A percentile compares a stretch with the other conserved stretches of the same genome.
Evolutionary conservation across 768 basidiomycete species (phyloP).

Genomic region (Mycena filopes): DNA sequence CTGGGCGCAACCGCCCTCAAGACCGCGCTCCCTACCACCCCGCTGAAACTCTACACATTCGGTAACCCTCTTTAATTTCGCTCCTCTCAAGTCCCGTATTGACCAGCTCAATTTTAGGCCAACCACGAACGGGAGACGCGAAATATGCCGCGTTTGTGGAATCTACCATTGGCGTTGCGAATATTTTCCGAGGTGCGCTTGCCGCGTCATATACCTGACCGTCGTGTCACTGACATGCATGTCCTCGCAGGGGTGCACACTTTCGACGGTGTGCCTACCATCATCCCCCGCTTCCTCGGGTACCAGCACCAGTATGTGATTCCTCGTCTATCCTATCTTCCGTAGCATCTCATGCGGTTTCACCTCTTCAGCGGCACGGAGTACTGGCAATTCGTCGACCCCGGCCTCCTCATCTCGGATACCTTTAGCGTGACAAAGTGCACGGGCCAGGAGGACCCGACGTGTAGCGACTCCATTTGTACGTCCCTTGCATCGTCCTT

Average conservation of each 20-base stretch:
- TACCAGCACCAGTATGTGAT: conserved; percentile 15
- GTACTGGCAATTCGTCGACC: conserved; percentile 62
- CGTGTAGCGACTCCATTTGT: conserved; percentile 61
- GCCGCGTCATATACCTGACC: too few relatives aligned
- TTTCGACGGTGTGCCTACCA: conserved; percentile 9
- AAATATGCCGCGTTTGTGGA: background rate
- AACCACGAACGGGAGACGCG: conserved; percentile 16
- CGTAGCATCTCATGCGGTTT: background rate
- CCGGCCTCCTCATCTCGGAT: conserved; percentile 41
- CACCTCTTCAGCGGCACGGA: conserved; percentile 31
- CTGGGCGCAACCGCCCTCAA: background rate
- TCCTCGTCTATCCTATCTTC: background rate
- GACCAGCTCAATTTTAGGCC: background rate
- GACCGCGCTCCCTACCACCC: background rate
- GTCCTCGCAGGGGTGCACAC: background rate
- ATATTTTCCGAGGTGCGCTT: conserved; percentile 12
- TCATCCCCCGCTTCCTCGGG: background rate
- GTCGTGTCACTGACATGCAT: background rate
- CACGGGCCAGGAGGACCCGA: conserved; percentile 56
- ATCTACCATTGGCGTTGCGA: conserved; percentile 7
- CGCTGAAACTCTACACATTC: conserved; percentile 2
- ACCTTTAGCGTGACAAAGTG: conserved; percentile 53
- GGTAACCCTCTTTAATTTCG: background rate
- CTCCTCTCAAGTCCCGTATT: background rate
- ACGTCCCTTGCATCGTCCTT: too few relatives aligned